Conservation (phyloP, 306 rosid species). For the Luffa aegyptiaca region DNA sequence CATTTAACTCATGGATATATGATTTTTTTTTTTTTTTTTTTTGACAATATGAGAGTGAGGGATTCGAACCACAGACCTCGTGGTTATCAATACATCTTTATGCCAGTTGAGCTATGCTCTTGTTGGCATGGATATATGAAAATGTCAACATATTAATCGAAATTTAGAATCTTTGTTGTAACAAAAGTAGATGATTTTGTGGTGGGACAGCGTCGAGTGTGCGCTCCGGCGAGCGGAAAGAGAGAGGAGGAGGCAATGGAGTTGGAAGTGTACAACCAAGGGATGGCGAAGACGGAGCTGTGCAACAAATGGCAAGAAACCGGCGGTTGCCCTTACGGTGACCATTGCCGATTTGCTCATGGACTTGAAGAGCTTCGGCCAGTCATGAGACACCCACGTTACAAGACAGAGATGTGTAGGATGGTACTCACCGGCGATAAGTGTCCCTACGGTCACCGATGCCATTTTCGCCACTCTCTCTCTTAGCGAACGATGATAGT, state of each 20-base stretch:
- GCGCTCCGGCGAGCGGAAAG: constrained; percentile 18
- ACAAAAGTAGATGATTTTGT: no score
- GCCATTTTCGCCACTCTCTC: constrained; percentile 94
- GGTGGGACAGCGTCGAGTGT: constrained; percentile 23
- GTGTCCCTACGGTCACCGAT: constrained; percentile 89
- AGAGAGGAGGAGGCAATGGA: constrained; percentile 49
- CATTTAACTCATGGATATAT: no score
- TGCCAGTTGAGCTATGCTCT: no score
- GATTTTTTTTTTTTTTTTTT: no score
- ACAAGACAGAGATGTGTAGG: constrained; percentile 90
- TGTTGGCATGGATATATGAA: no score
- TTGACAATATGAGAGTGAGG: no score
- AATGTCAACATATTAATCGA: no score
- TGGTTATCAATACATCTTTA: no score
- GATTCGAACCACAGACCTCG: no score
- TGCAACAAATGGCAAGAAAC: constrained; percentile 94
- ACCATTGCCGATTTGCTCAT: constrained; percentile 80
- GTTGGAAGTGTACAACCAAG: constrained; percentile 70
- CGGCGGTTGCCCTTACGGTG: constrained; percentile 73
- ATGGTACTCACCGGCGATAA: constrained; percentile 61
- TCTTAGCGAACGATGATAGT: constrained; percentile 51
- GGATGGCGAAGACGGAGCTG: constrained; percentile 86
- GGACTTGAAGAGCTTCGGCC: constrained; percentile 87
- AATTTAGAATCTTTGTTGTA: no score
- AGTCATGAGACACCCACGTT: constrained; percentile 87